Percentiles rank a stretch among this genome's conserved stretches.
These are phyloP conservation scores for Penstemon davidsonii DNA, from an alignment of 257 asterid species.

Conservation along the genomic window DNA sequence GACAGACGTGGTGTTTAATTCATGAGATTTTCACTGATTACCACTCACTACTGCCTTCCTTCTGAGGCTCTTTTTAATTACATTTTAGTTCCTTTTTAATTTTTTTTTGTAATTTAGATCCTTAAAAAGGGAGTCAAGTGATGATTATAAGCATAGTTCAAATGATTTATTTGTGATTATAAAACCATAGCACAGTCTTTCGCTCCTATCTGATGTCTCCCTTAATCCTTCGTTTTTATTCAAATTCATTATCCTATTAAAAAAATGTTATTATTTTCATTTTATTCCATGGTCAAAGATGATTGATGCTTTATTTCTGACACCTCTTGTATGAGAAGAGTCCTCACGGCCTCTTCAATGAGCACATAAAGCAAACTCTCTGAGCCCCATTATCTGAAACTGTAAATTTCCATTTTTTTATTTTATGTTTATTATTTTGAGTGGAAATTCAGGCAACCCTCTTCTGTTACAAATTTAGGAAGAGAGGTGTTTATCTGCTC, in stretches of 20 bases:
- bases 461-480: constrained; percentile 33
- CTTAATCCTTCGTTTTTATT: not conserved
- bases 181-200: constrained; percentile 36
- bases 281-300: constrained; percentile 33
- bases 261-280: not conserved
- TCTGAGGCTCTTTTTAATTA: not conserved
- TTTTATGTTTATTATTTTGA: constrained; percentile 16
- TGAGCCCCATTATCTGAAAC: constrained; percentile 33
- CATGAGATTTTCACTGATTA: not conserved
- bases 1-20: not conserved
- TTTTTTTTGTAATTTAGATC: not conserved
- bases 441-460: constrained; percentile 81
- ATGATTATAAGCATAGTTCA: constrained; percentile 58
- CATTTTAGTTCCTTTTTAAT: not conserved
- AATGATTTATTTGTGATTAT: constrained; percentile 40
- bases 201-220: constrained; percentile 63
- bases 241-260: too few relatives aligned
- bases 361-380: constrained; percentile 77
- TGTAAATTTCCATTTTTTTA: not conserved
- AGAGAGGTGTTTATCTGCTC: constrained; percentile 76
- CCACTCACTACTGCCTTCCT: not conserved
- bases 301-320: constrained; percentile 68
- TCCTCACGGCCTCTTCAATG: constrained; percentile 51
- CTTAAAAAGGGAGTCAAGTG: constrained; percentile 31
- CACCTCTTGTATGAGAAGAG: constrained; percentile 96